Evolutionary conservation across 345 rosid species (phyloP).

Genomic region (Eucalyptus regnans): DNA sequence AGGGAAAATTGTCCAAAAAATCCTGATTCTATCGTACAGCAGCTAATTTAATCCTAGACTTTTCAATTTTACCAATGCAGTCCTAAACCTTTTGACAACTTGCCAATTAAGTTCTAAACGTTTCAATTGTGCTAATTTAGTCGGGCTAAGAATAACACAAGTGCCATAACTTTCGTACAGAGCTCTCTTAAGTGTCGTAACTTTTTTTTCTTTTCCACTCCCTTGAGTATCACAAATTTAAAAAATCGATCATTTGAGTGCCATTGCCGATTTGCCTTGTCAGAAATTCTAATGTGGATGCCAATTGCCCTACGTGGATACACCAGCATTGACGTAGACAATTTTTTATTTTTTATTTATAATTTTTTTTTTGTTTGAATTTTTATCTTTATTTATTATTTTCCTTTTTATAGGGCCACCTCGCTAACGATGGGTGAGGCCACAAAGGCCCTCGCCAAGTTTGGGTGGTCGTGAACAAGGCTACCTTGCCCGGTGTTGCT

Average conservation of each 20-base stretch:
- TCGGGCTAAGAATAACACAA: rapidly evolving
- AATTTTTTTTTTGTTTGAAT: too few species aligned
- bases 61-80: rapidly evolving
- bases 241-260: rapidly evolving
- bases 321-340: rapidly evolving
- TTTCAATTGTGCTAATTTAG: too few species aligned
- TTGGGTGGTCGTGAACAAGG: too few species aligned
- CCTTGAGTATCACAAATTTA: rapidly evolving
- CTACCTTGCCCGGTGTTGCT: rapidly evolving
- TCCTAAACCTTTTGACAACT: rapidly evolving
- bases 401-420: too few species aligned
- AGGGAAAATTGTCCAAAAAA: background rate
- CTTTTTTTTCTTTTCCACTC: too few species aligned
- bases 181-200: too few species aligned
- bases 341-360: too few species aligned
- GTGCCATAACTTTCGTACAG: rapidly evolving
- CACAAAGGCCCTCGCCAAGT: too few species aligned
- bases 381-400: too few species aligned
- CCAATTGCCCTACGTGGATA: rapidly evolving
- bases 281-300: rapidly evolving
- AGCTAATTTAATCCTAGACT: rapidly evolving
- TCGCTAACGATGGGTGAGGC: rapidly evolving
- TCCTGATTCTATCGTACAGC: rapidly evolving
- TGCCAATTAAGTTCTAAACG: rapidly evolving
- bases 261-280: rapidly evolving